Conservation (phyloP, 805 yeast genomes). For the Candida methanosorbosa region DNA sequence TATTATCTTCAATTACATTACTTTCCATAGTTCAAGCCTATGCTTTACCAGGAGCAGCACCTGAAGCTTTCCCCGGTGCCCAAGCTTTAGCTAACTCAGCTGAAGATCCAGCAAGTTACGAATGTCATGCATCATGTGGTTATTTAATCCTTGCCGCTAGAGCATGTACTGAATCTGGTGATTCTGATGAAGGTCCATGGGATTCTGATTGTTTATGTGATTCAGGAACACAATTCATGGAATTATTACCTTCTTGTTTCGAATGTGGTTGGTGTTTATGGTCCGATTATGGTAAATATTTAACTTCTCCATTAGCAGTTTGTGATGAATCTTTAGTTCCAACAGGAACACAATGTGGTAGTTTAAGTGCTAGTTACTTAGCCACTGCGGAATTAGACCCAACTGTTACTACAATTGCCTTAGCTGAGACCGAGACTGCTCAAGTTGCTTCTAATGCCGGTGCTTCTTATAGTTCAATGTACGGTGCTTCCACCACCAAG, state of each 20-base stretch:
- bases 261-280: slow-evolving; percentile 14
- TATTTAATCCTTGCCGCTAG: slow-evolving; percentile 21
- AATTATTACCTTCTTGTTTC: slow-evolving; percentile 24
- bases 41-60: slow-evolving; percentile 6
- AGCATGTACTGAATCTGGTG: slow-evolving; percentile 13
- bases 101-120: slow-evolving; percentile 19
- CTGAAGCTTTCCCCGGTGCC: slow-evolving; percentile 17
- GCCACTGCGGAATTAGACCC: slow-evolving; percentile 1
- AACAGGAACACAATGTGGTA: slow-evolving; percentile 1
- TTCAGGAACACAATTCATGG: slow-evolving; percentile 16
- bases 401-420: not conserved
- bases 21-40: not conserved
- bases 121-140: slow-evolving; percentile 26
- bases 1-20: not conserved
- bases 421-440: not conserved
- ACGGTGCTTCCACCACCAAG: not conserved
- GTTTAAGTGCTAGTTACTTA: not conserved
- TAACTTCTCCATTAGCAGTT: slow-evolving; percentile 3
- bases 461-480: not conserved
- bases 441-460: not conserved
- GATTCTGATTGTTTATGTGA: slow-evolving; percentile 25
- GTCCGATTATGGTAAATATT: slow-evolving; percentile 4
- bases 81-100: slow-evolving; percentile 7
- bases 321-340: slow-evolving; percentile 3
- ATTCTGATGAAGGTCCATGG: slow-evolving; percentile 20